phyloP scores from a whole-genome alignment of 2,329 filamentous ascomycete species.

The Pyricularia pennisetigena region DNA sequence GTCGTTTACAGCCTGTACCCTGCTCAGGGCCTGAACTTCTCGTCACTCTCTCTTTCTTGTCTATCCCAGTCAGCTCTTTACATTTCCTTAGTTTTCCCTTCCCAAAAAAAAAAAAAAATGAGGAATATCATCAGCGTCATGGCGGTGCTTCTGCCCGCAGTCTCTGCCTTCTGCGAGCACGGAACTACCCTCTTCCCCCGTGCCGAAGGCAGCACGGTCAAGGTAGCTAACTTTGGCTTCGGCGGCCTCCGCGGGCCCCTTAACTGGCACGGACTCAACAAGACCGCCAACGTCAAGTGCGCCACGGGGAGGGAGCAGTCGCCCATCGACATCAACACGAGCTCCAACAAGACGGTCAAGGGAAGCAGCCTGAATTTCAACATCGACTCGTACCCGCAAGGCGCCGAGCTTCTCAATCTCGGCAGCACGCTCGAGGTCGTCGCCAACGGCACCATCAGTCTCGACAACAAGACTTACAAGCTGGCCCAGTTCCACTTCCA shows the following conservation, averaged over 20 bases:
- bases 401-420: slow-evolving; percentile 37
- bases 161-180: slow-evolving; percentile 17
- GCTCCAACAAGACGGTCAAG: slow-evolving; percentile 8
- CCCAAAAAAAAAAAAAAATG: too few species aligned
- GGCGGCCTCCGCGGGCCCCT: slow-evolving; percentile 33
- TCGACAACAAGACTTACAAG: slow-evolving; percentile 27
- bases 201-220: slow-evolving; percentile 14
- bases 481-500: slow-evolving; percentile 52
- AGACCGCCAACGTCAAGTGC: slow-evolving; percentile 32
- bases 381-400: slow-evolving; percentile 24
- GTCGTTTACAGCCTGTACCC: background rate
- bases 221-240: slow-evolving; percentile 29
- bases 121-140: background rate
- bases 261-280: slow-evolving; percentile 38
- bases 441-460: slow-evolving; percentile 33
- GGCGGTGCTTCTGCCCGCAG: slow-evolving; percentile 8
- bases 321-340: slow-evolving; percentile 39
- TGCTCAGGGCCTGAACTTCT: background rate
- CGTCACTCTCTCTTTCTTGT: background rate
- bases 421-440: slow-evolving; percentile 41
- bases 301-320: slow-evolving; percentile 40
- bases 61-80: background rate
- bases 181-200: slow-evolving; percentile 25
- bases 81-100: background rate
- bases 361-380: slow-evolving; percentile 17